These are phyloP conservation scores for Sporothrix luriei DNA, from an alignment of 2,329 filamentous ascomycete species.

Conservation along the genomic window DNA sequence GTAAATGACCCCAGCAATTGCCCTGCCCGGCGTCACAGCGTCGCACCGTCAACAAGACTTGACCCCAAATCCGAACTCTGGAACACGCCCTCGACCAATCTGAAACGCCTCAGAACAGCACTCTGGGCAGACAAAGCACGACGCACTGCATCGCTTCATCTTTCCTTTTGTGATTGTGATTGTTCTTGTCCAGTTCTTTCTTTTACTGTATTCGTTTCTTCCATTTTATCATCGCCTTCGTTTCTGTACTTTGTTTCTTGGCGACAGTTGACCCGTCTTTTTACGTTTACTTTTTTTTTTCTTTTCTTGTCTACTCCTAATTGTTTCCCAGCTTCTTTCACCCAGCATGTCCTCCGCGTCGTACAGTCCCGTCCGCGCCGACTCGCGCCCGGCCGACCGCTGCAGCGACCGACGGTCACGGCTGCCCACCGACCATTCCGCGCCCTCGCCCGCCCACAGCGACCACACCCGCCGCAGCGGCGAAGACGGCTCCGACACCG, in stretches of 20 bases:
- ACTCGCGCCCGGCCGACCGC: slow-evolving; percentile 13
- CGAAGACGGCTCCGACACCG: slow-evolving; percentile 39
- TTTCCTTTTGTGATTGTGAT: neutral
- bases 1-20: neutral
- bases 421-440: neutral
- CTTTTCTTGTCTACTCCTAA: neutral
- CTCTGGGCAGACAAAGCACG: neutral
- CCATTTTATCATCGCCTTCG: neutral
- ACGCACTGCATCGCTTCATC: neutral
- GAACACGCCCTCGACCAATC: slow-evolving; percentile 23
- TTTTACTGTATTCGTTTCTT: neutral
- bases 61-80: neutral
- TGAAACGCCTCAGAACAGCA: slow-evolving; percentile 22
- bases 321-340: neutral
- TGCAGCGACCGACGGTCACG: neutral
- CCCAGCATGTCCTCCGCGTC: neutral
- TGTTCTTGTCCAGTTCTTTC: neutral
- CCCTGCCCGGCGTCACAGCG: too few species aligned
- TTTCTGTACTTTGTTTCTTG: neutral
- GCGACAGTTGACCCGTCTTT: slow-evolving; percentile 10
- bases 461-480: slow-evolving; percentile 13
- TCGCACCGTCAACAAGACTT: neutral
- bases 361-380: slow-evolving; percentile 29
- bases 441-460: neutral
- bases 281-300: neutral